Evolutionary conservation across 805 yeast species (phyloP).

Genomic region (Allodekkera sacchari): DNA sequence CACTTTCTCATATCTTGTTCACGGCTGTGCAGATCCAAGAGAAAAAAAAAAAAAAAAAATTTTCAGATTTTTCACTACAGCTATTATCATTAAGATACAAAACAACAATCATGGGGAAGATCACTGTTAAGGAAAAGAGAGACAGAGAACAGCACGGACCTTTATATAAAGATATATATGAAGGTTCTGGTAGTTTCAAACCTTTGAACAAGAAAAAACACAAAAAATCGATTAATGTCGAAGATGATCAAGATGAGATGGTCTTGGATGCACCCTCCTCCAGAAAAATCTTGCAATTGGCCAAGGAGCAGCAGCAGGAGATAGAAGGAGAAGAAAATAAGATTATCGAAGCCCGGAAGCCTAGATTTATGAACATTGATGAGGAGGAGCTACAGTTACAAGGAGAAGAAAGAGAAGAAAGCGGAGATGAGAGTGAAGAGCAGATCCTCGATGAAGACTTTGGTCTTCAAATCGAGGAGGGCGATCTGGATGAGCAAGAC

Average conservation of each 20-base stretch:
- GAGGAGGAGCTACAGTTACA: conserved; percentile 28
- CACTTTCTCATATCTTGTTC: too few relatives aligned
- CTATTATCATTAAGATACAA: too few relatives aligned
- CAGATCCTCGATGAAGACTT: conserved; percentile 30
- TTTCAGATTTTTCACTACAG: too few relatives aligned
- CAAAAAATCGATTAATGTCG: conserved; percentile 20
- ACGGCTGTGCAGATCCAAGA: too few relatives aligned
- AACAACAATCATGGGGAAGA: conserved; percentile 60
- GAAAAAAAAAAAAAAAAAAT: too few relatives aligned
- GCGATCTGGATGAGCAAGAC: conserved; percentile 68
- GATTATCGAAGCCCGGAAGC: conserved; percentile 15
- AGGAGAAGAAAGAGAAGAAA: conserved; percentile 35
- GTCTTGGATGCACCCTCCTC: conserved; percentile 77
- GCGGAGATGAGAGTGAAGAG: conserved; percentile 38
- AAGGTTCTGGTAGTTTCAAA: conserved; percentile 65
- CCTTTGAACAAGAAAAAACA: conserved; percentile 15
- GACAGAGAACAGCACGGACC: conserved; percentile 74
- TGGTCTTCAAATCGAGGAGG: conserved; percentile 40
- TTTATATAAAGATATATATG: conserved; percentile 66
- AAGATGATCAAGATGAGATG: conserved; percentile 47
- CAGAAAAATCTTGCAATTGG: conserved; percentile 78
- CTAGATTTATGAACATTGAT: conserved; percentile 17
- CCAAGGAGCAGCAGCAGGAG: conserved; percentile 90
- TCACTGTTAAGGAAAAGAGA: conserved; percentile 39
- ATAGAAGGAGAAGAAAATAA: conserved; percentile 57